phyloP scores from a whole-genome alignment of 306 rosid species.

The Vigna mungo region DNA sequence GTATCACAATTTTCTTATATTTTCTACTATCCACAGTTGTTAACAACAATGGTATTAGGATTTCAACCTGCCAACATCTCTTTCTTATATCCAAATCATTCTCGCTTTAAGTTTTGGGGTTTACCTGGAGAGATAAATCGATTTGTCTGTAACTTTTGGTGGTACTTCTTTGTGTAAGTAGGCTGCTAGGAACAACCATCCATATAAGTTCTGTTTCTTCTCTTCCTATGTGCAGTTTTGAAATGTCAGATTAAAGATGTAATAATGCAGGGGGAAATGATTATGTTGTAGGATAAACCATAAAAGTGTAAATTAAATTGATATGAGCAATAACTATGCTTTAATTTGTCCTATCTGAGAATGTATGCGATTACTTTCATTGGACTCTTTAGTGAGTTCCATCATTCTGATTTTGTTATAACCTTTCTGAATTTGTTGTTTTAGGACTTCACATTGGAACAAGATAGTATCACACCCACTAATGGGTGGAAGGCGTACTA shows the following conservation, averaged over 20 bases:
- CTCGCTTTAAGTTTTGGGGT: slow-evolving; percentile 1
- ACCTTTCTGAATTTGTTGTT: slow-evolving; percentile 40
- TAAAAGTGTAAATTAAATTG: not conserved
- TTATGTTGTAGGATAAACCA: slow-evolving; percentile 11
- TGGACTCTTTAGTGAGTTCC: not conserved
- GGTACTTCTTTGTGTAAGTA: not conserved
- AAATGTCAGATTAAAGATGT: slow-evolving; percentile 7
- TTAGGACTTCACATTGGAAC: slow-evolving; percentile 95
- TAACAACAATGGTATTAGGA: not conserved
- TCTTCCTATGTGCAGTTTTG: slow-evolving; percentile 13
- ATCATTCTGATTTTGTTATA: slow-evolving; percentile 24
- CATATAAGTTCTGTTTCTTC: not conserved
- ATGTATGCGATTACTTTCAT: not conserved
- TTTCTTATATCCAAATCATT: slow-evolving; percentile 6
- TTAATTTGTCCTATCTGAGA: slow-evolving; percentile 5
- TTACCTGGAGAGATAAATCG: slow-evolving; percentile 14
- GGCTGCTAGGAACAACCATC: not conserved
- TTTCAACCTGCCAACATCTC: not conserved
- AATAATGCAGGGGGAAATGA: slow-evolving; percentile 8
- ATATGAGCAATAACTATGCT: not conserved
- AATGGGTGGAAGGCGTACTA: slow-evolving; percentile 99
- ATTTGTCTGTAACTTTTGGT: not conserved
- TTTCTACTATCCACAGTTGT: not conserved
- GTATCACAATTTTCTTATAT: not conserved
- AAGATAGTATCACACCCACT: slow-evolving; percentile 73